Conservation (phyloP, 768 basidiomycete genomes). For the Mycena polygramma region DNA sequence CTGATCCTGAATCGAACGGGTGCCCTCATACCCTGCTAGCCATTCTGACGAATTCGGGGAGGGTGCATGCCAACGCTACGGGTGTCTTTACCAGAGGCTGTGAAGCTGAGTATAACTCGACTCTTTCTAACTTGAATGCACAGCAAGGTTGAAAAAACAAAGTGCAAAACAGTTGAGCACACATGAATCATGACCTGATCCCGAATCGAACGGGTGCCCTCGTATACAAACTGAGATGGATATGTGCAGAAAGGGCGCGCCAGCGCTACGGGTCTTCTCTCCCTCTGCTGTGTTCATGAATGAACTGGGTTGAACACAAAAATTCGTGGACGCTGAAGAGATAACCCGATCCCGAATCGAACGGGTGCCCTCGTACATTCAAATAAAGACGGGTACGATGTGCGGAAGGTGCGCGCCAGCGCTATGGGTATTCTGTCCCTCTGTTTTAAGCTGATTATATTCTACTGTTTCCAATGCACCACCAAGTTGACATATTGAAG, state of each 20-base stretch:
- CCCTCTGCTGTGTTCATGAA: not conserved
- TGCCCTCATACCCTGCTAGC: no score
- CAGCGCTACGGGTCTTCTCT: not conserved
- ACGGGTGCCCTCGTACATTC: not conserved
- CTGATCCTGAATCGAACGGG: not conserved
- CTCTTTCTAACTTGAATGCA: no score
- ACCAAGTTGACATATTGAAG: no score
- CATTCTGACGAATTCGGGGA: no score
- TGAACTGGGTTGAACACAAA: not conserved
- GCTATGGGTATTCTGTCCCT: not conserved
- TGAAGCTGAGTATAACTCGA: no score
- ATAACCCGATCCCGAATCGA: not conserved
- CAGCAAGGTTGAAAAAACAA: not conserved
- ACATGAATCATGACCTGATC: not conserved
- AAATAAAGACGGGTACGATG: not conserved
- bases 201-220: conserved; percentile 5
- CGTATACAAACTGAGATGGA: no score
- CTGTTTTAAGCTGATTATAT: no score
- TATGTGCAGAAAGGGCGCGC: not conserved
- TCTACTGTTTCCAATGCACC: no score
- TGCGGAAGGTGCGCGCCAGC: not conserved
- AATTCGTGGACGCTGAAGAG: no score
- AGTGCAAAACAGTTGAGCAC: not conserved
- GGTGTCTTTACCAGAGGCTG: no score
- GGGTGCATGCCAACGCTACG: no score